Conservation (phyloP, 2,329 filamentous ascomycete genomes). For the Ceratocystis diversiconidia region DNA sequence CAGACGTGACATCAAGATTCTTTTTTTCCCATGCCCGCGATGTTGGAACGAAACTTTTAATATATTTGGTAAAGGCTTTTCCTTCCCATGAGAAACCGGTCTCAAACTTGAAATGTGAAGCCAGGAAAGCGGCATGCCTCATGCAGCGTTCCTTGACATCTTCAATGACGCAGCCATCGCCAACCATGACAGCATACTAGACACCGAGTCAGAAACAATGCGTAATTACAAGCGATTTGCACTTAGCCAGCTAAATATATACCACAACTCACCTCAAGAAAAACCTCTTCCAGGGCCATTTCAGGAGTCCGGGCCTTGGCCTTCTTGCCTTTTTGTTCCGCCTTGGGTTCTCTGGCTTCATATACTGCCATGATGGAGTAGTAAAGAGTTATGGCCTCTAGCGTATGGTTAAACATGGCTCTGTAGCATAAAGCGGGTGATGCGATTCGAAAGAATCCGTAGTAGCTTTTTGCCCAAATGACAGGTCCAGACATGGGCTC, state of each 20-base stretch:
- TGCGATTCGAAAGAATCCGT: slow-evolving; percentile 53
- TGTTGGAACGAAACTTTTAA: slow-evolving; percentile 23
- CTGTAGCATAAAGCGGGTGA: slow-evolving; percentile 43
- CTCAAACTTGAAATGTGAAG: slow-evolving; percentile 37
- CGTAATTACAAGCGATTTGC: neutral
- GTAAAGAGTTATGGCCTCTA: slow-evolving; percentile 48
- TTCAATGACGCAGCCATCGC: slow-evolving; percentile 37
- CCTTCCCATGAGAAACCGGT: slow-evolving; percentile 29
- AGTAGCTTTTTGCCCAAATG: slow-evolving; percentile 51
- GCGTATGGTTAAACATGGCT: slow-evolving; percentile 43
- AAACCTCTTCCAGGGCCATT: slow-evolving; percentile 25
- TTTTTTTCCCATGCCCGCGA: slow-evolving; percentile 13
- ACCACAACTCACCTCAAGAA: slow-evolving; percentile 24
- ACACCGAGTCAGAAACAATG: neutral
- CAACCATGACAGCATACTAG: slow-evolving; percentile 37
- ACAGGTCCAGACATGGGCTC: slow-evolving; percentile 31
- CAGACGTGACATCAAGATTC: slow-evolving; percentile 21
- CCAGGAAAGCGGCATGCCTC: slow-evolving; percentile 37
- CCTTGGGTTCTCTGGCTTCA: slow-evolving; percentile 26
- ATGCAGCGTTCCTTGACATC: slow-evolving; percentile 35
- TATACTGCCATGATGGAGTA: slow-evolving; percentile 49
- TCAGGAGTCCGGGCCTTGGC: slow-evolving; percentile 22
- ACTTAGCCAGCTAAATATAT: neutral
- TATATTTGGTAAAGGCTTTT: slow-evolving; percentile 37
- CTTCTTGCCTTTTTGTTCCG: slow-evolving; percentile 24